A percentile compares a stretch with the other conserved stretches of the same genome.
These are phyloP conservation scores for Aegilops tauschii DNA, from an alignment of 176 grass and related monocot species.

Conservation along the genomic window DNA sequence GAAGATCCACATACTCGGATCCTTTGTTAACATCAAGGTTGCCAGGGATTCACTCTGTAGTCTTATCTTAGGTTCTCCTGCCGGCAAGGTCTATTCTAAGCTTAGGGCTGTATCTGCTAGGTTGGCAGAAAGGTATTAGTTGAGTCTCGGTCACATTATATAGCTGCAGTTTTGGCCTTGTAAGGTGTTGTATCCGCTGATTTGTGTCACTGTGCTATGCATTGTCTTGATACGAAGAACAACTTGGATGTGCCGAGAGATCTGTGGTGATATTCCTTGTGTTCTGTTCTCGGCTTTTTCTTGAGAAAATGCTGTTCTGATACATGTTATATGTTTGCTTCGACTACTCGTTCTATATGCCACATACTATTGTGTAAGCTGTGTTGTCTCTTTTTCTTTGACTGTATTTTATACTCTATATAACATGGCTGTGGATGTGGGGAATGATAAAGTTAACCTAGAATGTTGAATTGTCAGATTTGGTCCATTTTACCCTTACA, in stretches of 20 bases:
- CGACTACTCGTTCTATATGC: neutral
- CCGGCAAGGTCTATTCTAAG: conserved; percentile 92
- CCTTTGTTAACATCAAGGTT: conserved; percentile 96
- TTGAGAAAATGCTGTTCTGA: neutral
- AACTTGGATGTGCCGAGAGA: neutral
- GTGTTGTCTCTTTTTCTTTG: neutral
- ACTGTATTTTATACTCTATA: neutral
- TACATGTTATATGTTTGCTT: neutral
- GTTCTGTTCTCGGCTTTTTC: neutral
- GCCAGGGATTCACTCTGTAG: conserved; percentile 88
- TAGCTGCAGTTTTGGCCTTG: conserved; percentile 16
- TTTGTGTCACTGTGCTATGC: neutral
- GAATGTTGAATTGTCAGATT: no score
- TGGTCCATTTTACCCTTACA: no score
- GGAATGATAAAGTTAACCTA: neutral
- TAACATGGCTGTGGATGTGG: neutral
- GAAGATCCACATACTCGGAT: conserved; percentile 93
- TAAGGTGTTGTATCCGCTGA: conserved; percentile 14
- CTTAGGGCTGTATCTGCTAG: conserved; percentile 78
- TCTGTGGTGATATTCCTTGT: neutral
- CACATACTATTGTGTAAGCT: neutral
- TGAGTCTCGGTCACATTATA: neutral
- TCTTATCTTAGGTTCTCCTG: conserved; percentile 88
- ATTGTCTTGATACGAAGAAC: conserved; percentile 6
- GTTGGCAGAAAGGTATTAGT: conserved; percentile 69